Base-by-base conservation (phyloP, 1,139 yeast species). In the Kodamaea fungicola region DNA sequence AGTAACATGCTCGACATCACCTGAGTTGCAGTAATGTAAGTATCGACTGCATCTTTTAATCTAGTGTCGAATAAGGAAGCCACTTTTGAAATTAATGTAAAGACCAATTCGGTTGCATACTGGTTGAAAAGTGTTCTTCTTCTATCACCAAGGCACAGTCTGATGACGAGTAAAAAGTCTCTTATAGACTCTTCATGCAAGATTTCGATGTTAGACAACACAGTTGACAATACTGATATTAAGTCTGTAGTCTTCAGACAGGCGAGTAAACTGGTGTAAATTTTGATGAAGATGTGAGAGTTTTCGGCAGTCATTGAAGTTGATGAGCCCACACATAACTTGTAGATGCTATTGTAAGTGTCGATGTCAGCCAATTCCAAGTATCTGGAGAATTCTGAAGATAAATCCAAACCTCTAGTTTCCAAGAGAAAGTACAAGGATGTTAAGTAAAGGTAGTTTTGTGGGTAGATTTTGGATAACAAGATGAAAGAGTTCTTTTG, bases 121-220 rank as follows among this genome's bases (percentile, higher is more conserved):
- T 87, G 96, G n/a, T 75, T 68, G 38, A 86, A 69, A 1, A 76
- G 47, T 8, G 8, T 27, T 84, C 87, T 80, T 0, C 76, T 50
- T 45, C 73, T 72, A 3, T 74, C 74, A 7, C 74, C 59, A 19
- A 83, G 59, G 10, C 71, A 47, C 1, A 51, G 39, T 37, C 68
- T 74, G n/a, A 78, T 37, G 7, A 52, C 38, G 1, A 33, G 30
- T 38, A 62, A 42, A 8, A 57, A 34, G 1, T 30, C 22, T 2
- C 23, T 24, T 13, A 47, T 37, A 8, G 45, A 31, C n/a, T 33
- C 31, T 22, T n/a, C 33, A 6, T 30, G 34, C 24, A 43, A 31
- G 6, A 9, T n/a, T 6, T 38, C 35, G 5, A 16, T 16, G 3
- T 16, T 16, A 4, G 19, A 16, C 10, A 43, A 25, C 12, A 42